Evolutionary conservation across 2,329 filamentous ascomycete species (phyloP), one percentile per base, ranked within the genome.

Genomic region (Trichoderma hamatum): DNA sequence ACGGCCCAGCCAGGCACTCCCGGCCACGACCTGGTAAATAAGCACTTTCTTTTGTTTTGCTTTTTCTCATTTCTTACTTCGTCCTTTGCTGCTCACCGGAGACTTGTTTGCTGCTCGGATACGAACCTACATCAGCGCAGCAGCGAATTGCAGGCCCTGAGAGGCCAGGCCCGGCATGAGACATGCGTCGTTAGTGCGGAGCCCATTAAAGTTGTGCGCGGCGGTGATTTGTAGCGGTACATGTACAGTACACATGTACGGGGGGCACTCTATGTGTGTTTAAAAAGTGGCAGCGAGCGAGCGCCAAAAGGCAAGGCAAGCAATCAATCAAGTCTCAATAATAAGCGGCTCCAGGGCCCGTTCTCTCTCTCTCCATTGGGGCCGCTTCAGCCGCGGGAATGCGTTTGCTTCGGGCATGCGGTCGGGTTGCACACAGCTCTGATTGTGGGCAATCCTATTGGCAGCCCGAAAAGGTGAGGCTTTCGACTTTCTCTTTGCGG

Each of bases 171-270:
- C 52, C 63, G 28, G 63, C 52, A 56, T 66, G 63, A 66, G 63
- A 66, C 63, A 58, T 66, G 63, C 63, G 30, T 32, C 30, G 49
- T 21, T 66, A 66, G 54, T 49, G 63, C 39, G 54, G 54, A 51
- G 54, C 19, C 54, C 52, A 66, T 66, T 56, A 54, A 56, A 32
- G 36, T 36, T 46, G 36, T 24, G 26, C 32, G 54, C 21, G 34
- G 36, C 34, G 24, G 34, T 55, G 54, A 30, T 49, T 56, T 54
- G 51, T 54, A 54, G 46, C 46, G 24, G 32, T 54, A 54, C 34
- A 11, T 30, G 49, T n/a, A n/a, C n/a, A n/a, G n/a, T n/a, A n/a
- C n/a, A n/a, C n/a, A n/a, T n/a, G n/a, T n/a, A n/a, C n/a, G 36
- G 59, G 26, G 43, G 24, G 32, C 36, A 39, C 61, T 26, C 21